These are phyloP conservation scores for Apodospora peruviana DNA, from an alignment of 495 filamentous ascomycete species.

Conservation along the genomic window DNA sequence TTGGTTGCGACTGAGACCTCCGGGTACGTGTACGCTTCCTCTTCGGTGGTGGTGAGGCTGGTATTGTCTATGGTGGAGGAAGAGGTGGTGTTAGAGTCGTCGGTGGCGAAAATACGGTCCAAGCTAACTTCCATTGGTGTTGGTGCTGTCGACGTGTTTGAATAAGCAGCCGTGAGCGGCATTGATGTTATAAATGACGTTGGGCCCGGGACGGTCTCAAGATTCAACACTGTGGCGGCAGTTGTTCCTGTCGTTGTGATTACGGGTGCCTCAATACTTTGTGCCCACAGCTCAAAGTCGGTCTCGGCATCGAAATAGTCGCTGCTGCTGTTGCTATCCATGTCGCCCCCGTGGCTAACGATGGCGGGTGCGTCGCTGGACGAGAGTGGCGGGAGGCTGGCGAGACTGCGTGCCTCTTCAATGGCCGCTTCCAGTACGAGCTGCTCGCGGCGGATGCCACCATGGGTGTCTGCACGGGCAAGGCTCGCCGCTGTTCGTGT, in stretches of 20 bases:
- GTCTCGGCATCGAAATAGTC: not conserved
- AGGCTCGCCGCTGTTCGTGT: conserved; percentile 1
- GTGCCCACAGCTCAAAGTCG: not conserved
- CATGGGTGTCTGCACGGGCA: not conserved
- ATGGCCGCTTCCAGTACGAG: conserved; percentile 2
- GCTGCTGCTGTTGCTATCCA: not conserved
- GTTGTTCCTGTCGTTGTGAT: not conserved
- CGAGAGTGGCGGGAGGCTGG: conserved; percentile 1
- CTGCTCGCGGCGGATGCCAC: not conserved
- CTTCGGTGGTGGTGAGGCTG: not conserved
- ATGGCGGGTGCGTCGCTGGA: not conserved
- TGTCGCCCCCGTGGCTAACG: not conserved
- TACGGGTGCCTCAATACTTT: not conserved
- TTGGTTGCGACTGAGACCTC: too few species aligned
- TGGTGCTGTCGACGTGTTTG: not conserved
- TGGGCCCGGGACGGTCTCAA: not conserved
- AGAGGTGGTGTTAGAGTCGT: not conserved
- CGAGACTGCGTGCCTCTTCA: conserved; percentile 1
- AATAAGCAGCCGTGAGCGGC: not conserved
- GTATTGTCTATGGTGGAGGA: not conserved
- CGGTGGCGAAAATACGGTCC: not conserved
- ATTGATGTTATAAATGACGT: not conserved
- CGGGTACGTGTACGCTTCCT: too few species aligned
- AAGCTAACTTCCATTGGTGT: not conserved
- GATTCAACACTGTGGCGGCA: not conserved